phyloP scores from a whole-genome alignment of 1,284 basidiomycete genomes.

The Heterobasidion annosum region DNA sequence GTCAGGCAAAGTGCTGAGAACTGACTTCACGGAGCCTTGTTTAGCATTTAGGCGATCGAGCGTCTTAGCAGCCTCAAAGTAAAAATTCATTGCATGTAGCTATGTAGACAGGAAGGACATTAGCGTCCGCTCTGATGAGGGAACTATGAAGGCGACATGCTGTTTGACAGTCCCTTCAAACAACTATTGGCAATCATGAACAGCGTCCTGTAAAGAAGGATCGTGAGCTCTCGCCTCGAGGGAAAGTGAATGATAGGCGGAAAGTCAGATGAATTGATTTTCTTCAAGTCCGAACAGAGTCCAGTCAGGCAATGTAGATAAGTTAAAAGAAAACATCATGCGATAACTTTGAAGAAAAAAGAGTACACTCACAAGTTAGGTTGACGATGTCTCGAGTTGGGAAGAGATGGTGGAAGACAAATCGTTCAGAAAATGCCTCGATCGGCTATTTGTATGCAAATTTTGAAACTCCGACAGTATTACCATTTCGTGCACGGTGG shows the following conservation, averaged over 20 bases:
- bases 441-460: not conserved
- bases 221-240: not conserved
- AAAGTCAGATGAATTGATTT: constrained; percentile 13
- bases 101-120: constrained; percentile 22
- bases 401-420: not conserved
- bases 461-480: constrained; percentile 2
- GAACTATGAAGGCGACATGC: not conserved
- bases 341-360: not conserved
- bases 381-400: too few species aligned
- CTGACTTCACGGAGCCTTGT: constrained; percentile 78
- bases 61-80: constrained; percentile 77
- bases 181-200: not conserved
- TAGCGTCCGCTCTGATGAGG: constrained; percentile 5
- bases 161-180: not conserved
- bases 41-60: constrained; percentile 81
- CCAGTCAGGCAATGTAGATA: constrained; percentile 85
- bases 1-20: constrained; percentile 63
- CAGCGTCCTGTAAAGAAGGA: not conserved
- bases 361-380: not conserved
- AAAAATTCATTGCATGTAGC: constrained; percentile 76
- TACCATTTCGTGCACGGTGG: not conserved
- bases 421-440: too few species aligned
- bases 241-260: not conserved
- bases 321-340: constrained; percentile 22
- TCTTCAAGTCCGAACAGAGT: constrained; percentile 20